These are phyloP conservation scores for Heterobasidion parviporum DNA, from an alignment of 1,284 basidiomycete genomes.

Conservation along the genomic window DNA sequence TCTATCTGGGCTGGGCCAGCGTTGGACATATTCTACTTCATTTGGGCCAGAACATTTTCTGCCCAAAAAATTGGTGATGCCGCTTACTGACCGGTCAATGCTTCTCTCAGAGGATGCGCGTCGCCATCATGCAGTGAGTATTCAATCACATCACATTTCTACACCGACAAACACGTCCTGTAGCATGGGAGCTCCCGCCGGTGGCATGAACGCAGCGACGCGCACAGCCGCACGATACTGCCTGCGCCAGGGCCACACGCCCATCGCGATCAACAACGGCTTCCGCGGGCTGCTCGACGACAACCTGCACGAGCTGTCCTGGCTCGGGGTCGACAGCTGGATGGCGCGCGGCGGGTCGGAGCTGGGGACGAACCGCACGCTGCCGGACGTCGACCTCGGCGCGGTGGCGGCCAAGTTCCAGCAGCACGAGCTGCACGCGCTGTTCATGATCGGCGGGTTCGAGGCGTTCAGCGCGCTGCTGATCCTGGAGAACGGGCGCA, in stretches of 20 bases:
- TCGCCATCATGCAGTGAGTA: constrained; percentile 90
- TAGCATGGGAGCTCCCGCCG: constrained; percentile 93
- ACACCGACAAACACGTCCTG: neutral
- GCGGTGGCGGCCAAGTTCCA: constrained; percentile 87
- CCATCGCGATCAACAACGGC: constrained; percentile 90
- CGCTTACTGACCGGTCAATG: no score
- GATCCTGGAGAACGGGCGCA: constrained; percentile 74
- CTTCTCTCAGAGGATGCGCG: constrained; percentile 59
- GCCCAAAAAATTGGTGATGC: no score
- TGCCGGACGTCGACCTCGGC: constrained; percentile 84
- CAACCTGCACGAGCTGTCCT: constrained; percentile 80
- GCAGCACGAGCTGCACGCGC: constrained; percentile 72
- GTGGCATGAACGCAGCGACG: constrained; percentile 98
- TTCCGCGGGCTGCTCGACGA: constrained; percentile 93
- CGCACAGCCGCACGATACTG: constrained; percentile 93
- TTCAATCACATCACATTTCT: neutral
- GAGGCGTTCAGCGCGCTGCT: constrained; percentile 84
- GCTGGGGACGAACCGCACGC: constrained; percentile 89
- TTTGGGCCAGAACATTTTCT: no score
- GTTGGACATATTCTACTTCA: no score
- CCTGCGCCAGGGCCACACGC: constrained; percentile 84
- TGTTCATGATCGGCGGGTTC: constrained; percentile 93
- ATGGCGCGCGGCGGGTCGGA: constrained; percentile 96
- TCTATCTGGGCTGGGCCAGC: no score
- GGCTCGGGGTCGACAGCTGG: constrained; percentile 98